A percentile compares a stretch with the other conserved stretches of the same genome.
Conservation (phyloP, 441 rosid genomes). For the Populus hybrid region DNA sequence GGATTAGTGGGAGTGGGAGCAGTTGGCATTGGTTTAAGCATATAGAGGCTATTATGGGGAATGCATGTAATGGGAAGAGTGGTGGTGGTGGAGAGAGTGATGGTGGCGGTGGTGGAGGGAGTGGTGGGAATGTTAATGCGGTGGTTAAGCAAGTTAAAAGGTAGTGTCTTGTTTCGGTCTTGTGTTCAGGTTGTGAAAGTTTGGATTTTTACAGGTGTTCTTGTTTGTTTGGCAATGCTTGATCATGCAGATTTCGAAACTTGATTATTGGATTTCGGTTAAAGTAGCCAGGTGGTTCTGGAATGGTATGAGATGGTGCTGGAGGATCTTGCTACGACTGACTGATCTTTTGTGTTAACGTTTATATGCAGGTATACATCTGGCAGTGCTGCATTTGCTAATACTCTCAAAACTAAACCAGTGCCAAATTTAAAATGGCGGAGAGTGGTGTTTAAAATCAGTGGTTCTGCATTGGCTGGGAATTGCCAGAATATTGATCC, state of each 20-base stretch:
- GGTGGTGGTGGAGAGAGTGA: conserved; percentile 9
- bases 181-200: neutral
- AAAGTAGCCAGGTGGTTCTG: neutral
- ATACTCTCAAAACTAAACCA: conserved; percentile 40
- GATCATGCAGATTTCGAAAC: neutral
- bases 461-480: conserved; percentile 78
- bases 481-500: conserved; percentile 72
- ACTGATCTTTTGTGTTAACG: neutral
- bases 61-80: conserved; percentile 43
- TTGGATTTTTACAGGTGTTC: neutral
- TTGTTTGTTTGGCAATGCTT: neutral
- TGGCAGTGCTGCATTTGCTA: conserved; percentile 20
- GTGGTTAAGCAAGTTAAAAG: conserved; percentile 65
- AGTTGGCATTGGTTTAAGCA: conserved; percentile 96
- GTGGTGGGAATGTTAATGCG: conserved; percentile 26
- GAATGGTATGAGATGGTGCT: neutral
- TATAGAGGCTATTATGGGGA: conserved; percentile 85
- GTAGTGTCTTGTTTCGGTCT: conserved; percentile 23
- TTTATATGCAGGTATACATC: conserved; percentile 25
- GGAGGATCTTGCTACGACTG: neutral
- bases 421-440: conserved; percentile 65
- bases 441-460: conserved; percentile 79
- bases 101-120: conserved; percentile 13
- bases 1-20: conserved; percentile 63
- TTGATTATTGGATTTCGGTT: neutral